Base-by-base conservation (phyloP, 768 basidiomycete genomes). In the Trametes meyenii region DNA sequence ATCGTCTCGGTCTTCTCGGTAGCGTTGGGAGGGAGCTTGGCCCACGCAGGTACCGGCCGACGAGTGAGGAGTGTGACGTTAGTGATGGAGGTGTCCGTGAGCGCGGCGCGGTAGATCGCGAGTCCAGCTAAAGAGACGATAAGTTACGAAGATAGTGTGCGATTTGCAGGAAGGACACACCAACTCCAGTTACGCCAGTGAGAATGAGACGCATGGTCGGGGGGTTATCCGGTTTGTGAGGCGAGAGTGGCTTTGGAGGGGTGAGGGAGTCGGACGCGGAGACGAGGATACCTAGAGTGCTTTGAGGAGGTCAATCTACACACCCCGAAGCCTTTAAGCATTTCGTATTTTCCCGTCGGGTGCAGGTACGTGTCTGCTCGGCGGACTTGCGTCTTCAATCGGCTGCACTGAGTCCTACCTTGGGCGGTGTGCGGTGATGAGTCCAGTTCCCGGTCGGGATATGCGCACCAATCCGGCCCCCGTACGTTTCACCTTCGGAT, bases 131-230 rank as follows among this genome's bases (percentile, higher is more conserved):
- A 5, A 24, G 16, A 29, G 24, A 11, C 5, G 43, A 51, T 14
- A 21, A 38, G 42, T 2, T 39, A 13, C n/a, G 19, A 40, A 19
- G 43, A 3, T 6, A 17, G 16, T 12, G 42, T 36, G 17, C 12
- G 16, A 2, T 16, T 7, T n/a, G 46, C 1, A 49, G 23, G 55
- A 36, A 43, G 39, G 21, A 62, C 67, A 51, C 55, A 69, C 74
- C 74, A 43, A 69, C 70, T 11, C 76, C 76, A 14, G 76, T 77
- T 5, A 70, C 75, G 13, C 76, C 76, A 38, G 73, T 75, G 4
- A 75, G 50, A 12, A 75, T 39, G 5, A 75, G 64, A 35, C 65
- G 69, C 73, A 74, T 74, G 11, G n/a, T 48, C 3, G 21, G 5
- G 5, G 21, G 14, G 21, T 48, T 3, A 42, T 24, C 24, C 10